Percentiles rank a stretch among this genome's conserved stretches.
Conservation (phyloP, 805 yeast genomes). For the Myxozyma nipponensis region DNA sequence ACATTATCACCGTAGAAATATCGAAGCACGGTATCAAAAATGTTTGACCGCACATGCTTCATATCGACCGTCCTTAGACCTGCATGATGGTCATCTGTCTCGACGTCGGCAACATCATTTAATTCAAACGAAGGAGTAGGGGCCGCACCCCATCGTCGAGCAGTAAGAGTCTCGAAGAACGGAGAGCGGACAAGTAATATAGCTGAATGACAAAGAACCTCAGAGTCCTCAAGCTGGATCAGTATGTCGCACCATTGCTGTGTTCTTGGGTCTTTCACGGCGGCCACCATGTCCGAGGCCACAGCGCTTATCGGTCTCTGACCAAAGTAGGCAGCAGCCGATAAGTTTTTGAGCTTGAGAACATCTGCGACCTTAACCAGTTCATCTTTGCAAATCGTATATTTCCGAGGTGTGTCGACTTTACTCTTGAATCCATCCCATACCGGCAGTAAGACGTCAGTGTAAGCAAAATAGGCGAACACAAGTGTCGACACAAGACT, state of each 20-base stretch:
- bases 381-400: conserved; percentile 29
- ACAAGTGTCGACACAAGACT: conserved; percentile 38
- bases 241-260: conserved; percentile 41
- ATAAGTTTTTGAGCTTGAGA: conserved; percentile 24
- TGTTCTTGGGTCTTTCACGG: conserved; percentile 7
- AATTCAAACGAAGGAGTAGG: conserved; percentile 6
- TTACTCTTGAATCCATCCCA: conserved; percentile 41
- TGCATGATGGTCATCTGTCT: neutral
- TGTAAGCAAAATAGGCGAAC: conserved; percentile 49
- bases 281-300: conserved; percentile 14
- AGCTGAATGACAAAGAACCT: conserved; percentile 43
- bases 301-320: conserved; percentile 11
- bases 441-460: conserved; percentile 44
- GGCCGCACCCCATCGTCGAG: conserved; percentile 20
- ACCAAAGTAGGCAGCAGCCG: conserved; percentile 21
- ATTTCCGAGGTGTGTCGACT: conserved; percentile 29
- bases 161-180: conserved; percentile 53
- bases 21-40: conserved; percentile 49
- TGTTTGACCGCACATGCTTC: conserved; percentile 40
- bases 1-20: conserved; percentile 54
- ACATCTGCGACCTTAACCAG: conserved; percentile 26
- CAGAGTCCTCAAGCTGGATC: conserved; percentile 44
- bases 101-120: conserved; percentile 1
- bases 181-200: conserved; percentile 53
- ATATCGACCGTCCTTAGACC: conserved; percentile 38